Conservation (phyloP, 768 basidiomycete species). For the Calocybe indica region DNA sequence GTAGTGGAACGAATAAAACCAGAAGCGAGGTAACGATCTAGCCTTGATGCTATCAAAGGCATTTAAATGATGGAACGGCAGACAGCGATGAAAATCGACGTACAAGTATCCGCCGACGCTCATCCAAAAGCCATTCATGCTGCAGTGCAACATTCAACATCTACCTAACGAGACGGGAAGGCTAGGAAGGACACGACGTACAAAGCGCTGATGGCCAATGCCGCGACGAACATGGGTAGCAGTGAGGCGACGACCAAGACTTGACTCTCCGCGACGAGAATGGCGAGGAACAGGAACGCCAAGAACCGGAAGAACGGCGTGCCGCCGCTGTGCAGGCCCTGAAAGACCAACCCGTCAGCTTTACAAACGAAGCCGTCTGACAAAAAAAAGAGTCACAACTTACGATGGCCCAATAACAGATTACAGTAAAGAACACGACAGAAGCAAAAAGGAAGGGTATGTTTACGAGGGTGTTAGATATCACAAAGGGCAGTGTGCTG, state of each 20-base stretch:
- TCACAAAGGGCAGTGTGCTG: conserved; percentile 43
- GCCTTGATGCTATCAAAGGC: conserved; percentile 37
- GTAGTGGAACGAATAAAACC: conserved; percentile 51
- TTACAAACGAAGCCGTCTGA: background rate
- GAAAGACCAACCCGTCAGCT: background rate
- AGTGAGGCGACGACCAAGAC: conserved; percentile 42
- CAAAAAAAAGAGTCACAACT: conserved; percentile 6
- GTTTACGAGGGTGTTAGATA: conserved; percentile 48
- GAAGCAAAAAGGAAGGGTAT: conserved; percentile 50
- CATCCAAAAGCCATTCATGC: conserved; percentile 56
- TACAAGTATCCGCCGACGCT: conserved; percentile 42
- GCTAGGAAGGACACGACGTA: conserved; percentile 8
- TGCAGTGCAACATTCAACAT: background rate
- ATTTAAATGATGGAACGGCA: background rate
- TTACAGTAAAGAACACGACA: conserved; percentile 39
- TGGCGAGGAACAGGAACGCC: conserved; percentile 44
- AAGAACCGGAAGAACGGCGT: conserved; percentile 50
- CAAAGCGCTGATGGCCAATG: conserved; percentile 50
- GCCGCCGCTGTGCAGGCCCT: conserved; percentile 46
- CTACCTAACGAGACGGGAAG: background rate
- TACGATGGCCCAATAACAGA: conserved; percentile 48
- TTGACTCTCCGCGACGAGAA: conserved; percentile 48
- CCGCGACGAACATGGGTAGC: conserved; percentile 54
- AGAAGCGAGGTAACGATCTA: conserved; percentile 47
- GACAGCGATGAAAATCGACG: conserved; percentile 8